Base-by-base conservation (phyloP, 2,329 filamentous ascomycete species). In the Curvularia lunata region DNA sequence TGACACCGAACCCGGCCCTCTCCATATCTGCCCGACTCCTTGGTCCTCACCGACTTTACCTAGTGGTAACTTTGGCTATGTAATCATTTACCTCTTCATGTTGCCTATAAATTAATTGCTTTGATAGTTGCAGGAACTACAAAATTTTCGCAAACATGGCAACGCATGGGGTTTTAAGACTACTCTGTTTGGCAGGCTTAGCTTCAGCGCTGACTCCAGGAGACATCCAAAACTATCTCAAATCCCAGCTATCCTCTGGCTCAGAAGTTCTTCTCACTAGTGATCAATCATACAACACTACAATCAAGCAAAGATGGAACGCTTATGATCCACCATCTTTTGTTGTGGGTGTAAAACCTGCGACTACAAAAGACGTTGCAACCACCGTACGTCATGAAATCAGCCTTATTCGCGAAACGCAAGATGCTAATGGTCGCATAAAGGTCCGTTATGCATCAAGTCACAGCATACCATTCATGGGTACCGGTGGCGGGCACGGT, bases 401-500 rank as follows among this genome's bases (percentile, higher is more conserved):
- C 1, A n/a, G 21, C 1, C 18, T 50, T 32, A 2, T 23, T 12
- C n/a, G 8, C 38, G 7, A 51, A 7, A 27, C 25, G 8, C 16
- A 6, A 18, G 23, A n/a, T 37, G 8, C 23, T 41, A 23, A 42
- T 2, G 10, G 5, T 5, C 10, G 16, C 7, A 28, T 13, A 8
- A 45, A 55, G 52, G 30, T 54, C 37, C 30, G 19, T 6, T 54
- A 54, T 9, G 45, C 52, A n/a, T 41, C 45, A 16, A 32, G 18
- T 5, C 48, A 54, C n/a, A 45, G 19, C 13, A 49, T 55, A n/a
- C 34, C 46, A 12, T 55, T 55, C 28, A 45, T 55, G 40, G 52
- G 46, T 19, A 50, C 46, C n/a, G 52, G 52, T n/a, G 46, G 52
- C 4, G 46, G 52, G 19, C 52, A 55, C 23, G 52, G 52, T 28